Evolutionary conservation across 164 flowering plant species (phyloP).

Genomic region (Paratinospora sagittata): DNA sequence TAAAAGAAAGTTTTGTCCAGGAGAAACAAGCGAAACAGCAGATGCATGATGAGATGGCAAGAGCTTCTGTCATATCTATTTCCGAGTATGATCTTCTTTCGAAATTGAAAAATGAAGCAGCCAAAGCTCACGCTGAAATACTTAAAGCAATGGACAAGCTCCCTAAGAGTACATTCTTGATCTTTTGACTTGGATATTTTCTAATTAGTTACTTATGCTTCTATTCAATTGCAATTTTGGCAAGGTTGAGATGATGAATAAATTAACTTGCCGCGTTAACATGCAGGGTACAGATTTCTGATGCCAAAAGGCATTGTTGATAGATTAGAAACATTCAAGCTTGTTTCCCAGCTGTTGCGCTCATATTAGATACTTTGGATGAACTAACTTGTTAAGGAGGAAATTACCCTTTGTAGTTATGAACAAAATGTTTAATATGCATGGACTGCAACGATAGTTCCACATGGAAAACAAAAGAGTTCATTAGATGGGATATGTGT

Average conservation of each 20-base stretch:
- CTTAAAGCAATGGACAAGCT: conserved; percentile 33
- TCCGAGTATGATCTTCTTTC: conserved; percentile 53
- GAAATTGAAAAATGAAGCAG: conserved; percentile 42
- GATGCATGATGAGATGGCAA: conserved; percentile 51
- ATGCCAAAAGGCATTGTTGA: background rate
- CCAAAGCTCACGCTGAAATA: conserved; percentile 48
- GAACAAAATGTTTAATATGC: too few species aligned
- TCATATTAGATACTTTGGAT: background rate
- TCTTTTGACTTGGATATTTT: background rate
- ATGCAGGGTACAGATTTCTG: background rate
- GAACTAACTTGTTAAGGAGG: background rate
- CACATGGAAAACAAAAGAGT: too few species aligned
- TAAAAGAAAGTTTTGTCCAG: conserved; percentile 26
- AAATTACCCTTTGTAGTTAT: background rate
- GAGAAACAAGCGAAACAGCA: conserved; percentile 49
- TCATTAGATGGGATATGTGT: too few species aligned
- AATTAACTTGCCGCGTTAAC: background rate
- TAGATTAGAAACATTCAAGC: background rate
- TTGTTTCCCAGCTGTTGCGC: background rate
- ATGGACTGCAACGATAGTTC: too few species aligned
- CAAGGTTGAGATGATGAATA: background rate
- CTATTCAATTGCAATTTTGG: background rate
- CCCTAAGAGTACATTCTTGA: conserved; percentile 43
- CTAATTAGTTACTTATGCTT: background rate
- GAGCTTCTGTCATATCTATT: conserved; percentile 44